Conservation (phyloP, 2,329 filamentous ascomycete genomes). For the Plenodomus lindquistii region DNA sequence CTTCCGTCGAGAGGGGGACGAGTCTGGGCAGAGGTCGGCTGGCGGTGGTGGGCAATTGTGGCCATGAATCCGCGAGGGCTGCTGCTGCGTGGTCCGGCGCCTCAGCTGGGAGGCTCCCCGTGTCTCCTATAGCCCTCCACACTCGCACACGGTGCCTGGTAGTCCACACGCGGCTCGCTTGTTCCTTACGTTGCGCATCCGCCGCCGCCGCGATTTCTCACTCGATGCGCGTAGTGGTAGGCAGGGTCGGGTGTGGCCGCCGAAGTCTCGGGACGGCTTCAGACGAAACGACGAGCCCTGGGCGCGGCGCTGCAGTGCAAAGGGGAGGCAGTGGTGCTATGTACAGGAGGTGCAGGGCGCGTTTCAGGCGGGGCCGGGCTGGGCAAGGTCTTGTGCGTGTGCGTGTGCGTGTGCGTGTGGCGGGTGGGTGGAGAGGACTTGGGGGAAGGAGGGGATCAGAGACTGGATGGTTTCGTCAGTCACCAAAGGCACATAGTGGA, state of each 20-base stretch:
- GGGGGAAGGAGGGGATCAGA: conserved; percentile 18
- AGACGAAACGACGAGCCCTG: conserved; percentile 10
- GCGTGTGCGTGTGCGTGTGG: neutral
- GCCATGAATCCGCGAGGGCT: conserved; percentile 36
- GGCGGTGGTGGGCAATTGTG: conserved; percentile 42
- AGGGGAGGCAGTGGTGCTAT: conserved; percentile 4
- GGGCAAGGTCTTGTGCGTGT: conserved; percentile 14
- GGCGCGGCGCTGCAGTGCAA: conserved; percentile 7
- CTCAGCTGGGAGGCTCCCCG: conserved; percentile 17
- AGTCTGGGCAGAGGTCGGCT: conserved; percentile 35
- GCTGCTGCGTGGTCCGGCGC: conserved; percentile 12
- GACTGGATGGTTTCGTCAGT: conserved; percentile 17
- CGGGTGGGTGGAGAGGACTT: neutral
- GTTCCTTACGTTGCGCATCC: conserved; percentile 13
- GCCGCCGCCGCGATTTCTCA: conserved; percentile 13
- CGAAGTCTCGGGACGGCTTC: conserved; percentile 33
- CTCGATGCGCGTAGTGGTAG: conserved; percentile 19
- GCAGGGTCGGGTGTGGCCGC: conserved; percentile 11
- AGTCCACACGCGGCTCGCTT: neutral
- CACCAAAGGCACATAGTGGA: conserved; percentile 11
- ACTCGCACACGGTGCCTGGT: conserved; percentile 3
- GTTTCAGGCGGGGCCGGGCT: neutral
- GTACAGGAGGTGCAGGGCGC: neutral
- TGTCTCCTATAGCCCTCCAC: conserved; percentile 16
- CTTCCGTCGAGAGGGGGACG: conserved; percentile 47